Conservation (phyloP, 768 basidiomycete species). For the Termitomyces sp. region DNA sequence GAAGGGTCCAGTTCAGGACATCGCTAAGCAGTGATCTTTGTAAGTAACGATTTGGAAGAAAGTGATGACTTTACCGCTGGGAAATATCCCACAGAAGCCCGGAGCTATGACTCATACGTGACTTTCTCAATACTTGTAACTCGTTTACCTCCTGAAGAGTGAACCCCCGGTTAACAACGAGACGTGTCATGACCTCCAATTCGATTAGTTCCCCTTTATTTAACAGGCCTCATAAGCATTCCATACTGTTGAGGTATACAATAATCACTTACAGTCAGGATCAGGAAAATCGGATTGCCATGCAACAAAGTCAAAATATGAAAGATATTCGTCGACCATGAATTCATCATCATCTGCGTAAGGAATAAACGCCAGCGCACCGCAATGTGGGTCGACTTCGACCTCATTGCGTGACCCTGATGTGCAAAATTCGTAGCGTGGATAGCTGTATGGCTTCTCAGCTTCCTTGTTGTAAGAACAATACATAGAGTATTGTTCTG, state of each 20-base stretch:
- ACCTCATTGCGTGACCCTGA: slow-evolving; percentile 32
- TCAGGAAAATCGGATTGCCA: slow-evolving; percentile 38
- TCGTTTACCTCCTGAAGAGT: slow-evolving; percentile 32
- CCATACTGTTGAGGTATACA: neutral
- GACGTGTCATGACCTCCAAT: slow-evolving; percentile 38
- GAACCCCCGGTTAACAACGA: slow-evolving; percentile 27
- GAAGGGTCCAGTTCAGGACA: slow-evolving; percentile 31
- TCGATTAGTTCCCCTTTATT: slow-evolving; percentile 46
- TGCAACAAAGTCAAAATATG: slow-evolving; percentile 21
- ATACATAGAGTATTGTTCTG: slow-evolving; percentile 8
- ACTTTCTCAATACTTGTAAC: slow-evolving; percentile 21
- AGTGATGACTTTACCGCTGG: slow-evolving; percentile 34
- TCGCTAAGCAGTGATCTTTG: slow-evolving; percentile 26
- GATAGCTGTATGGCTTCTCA: slow-evolving; percentile 10
- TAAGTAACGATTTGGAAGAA: neutral
- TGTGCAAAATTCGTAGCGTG: slow-evolving; percentile 43
- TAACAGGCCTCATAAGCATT: neutral
- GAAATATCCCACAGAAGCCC: slow-evolving; percentile 41
- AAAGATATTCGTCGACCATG: slow-evolving; percentile 22
- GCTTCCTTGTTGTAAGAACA: neutral
- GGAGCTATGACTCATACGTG: slow-evolving; percentile 19
- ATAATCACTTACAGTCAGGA: slow-evolving; percentile 43
- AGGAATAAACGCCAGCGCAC: slow-evolving; percentile 32
- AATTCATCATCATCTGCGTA: slow-evolving; percentile 47
- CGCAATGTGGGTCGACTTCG: neutral